Conservation (phyloP, 768 basidiomycete species). For the Boletus patriciae region DNA sequence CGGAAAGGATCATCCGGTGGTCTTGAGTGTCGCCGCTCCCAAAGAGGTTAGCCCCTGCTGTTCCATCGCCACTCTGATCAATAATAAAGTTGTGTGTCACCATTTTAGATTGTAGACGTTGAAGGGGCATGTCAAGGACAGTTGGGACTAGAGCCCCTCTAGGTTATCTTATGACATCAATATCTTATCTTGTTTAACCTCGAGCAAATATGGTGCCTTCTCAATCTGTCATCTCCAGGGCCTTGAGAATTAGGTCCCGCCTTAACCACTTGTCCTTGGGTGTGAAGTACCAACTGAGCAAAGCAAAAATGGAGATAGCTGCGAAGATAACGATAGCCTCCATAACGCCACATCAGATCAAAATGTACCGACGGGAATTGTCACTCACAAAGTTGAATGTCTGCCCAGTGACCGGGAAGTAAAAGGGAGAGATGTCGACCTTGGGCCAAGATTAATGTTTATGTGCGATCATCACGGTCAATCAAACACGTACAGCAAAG, state of each 20-base stretch:
- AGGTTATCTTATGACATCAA: conserved; percentile 12
- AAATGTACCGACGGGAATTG: neutral
- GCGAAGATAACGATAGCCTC: conserved; percentile 81
- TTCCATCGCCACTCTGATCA: neutral
- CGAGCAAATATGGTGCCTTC: neutral
- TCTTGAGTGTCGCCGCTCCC: conserved; percentile 72
- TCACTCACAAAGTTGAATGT: conserved; percentile 83
- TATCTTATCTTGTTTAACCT: neutral
- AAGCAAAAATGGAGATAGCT: conserved; percentile 72
- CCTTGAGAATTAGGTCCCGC: conserved; percentile 56
- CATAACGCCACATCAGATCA: conserved; percentile 12
- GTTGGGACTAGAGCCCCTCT: conserved; percentile 60
- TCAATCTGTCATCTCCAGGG: conserved; percentile 35
- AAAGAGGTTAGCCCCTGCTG: conserved; percentile 62
- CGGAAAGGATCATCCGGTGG: conserved; percentile 55
- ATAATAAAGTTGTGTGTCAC: neutral
- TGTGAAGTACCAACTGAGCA: conserved; percentile 75
- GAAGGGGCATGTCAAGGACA: conserved; percentile 79
- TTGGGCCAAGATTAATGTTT: conserved; percentile 28
- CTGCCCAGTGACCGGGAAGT: conserved; percentile 73
- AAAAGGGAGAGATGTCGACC: conserved; percentile 86
- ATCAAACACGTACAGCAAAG: conserved; percentile 57
- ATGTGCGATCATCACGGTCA: neutral
- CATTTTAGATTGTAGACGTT: conserved; percentile 60
- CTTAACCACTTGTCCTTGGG: conserved; percentile 82